phyloP scores from a whole-genome alignment of 2,329 filamentous ascomycete species.

The Aspergillus candidus region DNA sequence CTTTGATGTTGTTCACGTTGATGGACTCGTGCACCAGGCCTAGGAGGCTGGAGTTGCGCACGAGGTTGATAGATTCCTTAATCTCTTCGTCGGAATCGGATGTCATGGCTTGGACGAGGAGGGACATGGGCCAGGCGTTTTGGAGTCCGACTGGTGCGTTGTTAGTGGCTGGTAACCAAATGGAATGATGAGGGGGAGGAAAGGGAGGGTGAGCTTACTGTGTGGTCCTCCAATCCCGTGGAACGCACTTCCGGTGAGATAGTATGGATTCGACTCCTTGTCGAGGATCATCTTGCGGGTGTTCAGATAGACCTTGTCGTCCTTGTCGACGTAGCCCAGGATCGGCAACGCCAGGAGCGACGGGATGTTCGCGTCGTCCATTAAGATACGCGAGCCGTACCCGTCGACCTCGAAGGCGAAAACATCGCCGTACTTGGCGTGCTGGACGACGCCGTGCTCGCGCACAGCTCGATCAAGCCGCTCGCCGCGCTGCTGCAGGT shows the following conservation, averaged over 20 bases:
- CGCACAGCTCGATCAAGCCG: slow-evolving; percentile 70
- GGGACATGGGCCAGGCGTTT: slow-evolving; percentile 95
- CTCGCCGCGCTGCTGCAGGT: slow-evolving; percentile 53
- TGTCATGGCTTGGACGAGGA: slow-evolving; percentile 87
- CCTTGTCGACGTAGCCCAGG: slow-evolving; percentile 51
- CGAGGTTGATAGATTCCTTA: slow-evolving; percentile 60
- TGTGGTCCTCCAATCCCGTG: slow-evolving; percentile 80
- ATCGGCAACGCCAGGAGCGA: slow-evolving; percentile 56
- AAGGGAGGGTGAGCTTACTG: slow-evolving; percentile 33
- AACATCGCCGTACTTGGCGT: slow-evolving; percentile 50
- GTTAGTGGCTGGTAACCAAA: background rate
- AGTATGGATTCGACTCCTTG: slow-evolving; percentile 80
- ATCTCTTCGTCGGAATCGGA: slow-evolving; percentile 78
- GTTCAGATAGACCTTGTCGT: slow-evolving; percentile 74
- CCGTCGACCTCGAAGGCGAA: slow-evolving; percentile 63
- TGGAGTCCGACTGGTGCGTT: slow-evolving; percentile 67
- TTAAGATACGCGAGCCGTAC: slow-evolving; percentile 55
- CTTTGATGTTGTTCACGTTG: slow-evolving; percentile 62
- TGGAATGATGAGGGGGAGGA: slow-evolving; percentile 1
- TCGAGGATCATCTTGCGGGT: slow-evolving; percentile 77
- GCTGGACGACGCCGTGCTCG: slow-evolving; percentile 66
- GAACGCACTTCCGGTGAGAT: slow-evolving; percentile 68
- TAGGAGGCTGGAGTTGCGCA: slow-evolving; percentile 67
- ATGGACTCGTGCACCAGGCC: slow-evolving; percentile 91
- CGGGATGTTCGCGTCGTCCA: slow-evolving; percentile 63